Conservation (phyloP, 306 rosid species). For the Inga laurina region DNA sequence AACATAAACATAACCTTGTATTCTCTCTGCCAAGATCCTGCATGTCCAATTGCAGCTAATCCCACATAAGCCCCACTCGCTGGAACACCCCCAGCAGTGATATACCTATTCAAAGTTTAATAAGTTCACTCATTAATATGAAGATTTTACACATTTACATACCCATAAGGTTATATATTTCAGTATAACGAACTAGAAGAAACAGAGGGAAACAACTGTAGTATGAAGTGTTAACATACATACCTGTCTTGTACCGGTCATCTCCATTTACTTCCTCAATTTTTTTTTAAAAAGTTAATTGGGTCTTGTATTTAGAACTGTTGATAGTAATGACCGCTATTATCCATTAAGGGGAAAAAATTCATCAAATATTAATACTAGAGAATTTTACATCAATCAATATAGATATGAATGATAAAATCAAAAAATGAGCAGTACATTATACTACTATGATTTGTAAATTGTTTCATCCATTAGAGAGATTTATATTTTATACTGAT, state of each 20-base stretch:
- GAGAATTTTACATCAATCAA: too few species aligned
- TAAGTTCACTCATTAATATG: not conserved
- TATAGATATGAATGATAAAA: too few species aligned
- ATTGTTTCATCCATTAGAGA: too few species aligned
- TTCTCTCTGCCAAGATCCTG: slow-evolving; percentile 92
- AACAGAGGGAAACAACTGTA: not conserved
- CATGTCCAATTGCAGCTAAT: slow-evolving; percentile 67
- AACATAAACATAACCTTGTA: slow-evolving; percentile 49
- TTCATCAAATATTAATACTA: too few species aligned
- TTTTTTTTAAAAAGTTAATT: too few species aligned
- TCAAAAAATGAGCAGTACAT: too few species aligned
- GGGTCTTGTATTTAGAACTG: too few species aligned
- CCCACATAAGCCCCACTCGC: slow-evolving; percentile 68
- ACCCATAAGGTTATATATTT: too few species aligned
- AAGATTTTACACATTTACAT: not conserved
- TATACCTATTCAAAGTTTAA: slow-evolving; percentile 41
- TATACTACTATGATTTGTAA: too few species aligned
- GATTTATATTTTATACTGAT: too few species aligned
- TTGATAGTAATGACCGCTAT: too few species aligned
- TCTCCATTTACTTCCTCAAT: slow-evolving; percentile 43
- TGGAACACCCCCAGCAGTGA: slow-evolving; percentile 40
- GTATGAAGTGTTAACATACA: not conserved
- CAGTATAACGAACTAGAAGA: not conserved
- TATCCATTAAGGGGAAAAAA: too few species aligned
- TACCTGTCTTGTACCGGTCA: slow-evolving; percentile 67